Percentiles rank a stretch among this genome's conserved stretches.
Conservation (phyloP, 1,284 basidiomycete genomes). For the Trametes pubescens region DNA sequence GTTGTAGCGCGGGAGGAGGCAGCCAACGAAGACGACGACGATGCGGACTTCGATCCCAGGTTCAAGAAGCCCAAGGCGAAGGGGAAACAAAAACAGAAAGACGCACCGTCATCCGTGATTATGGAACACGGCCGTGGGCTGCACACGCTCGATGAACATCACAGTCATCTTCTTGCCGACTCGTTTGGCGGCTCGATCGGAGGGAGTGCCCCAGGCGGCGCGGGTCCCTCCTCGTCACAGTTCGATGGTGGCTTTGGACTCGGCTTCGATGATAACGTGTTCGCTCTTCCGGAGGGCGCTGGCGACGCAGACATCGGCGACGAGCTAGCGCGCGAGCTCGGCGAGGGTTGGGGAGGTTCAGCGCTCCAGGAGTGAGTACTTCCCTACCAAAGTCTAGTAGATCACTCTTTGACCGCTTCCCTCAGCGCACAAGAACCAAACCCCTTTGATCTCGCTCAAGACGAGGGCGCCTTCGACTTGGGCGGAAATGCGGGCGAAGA, state of each 20-base stretch:
- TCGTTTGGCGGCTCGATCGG: slow-evolving; percentile 71
- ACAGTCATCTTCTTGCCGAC: slow-evolving; percentile 68
- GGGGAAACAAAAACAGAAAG: slow-evolving; percentile 43
- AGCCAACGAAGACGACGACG: slow-evolving; percentile 50
- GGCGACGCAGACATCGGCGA: slow-evolving; percentile 69
- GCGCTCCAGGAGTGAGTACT: slow-evolving; percentile 14
- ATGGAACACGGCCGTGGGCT: slow-evolving; percentile 57
- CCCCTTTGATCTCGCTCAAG: slow-evolving; percentile 19
- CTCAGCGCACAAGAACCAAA: background rate
- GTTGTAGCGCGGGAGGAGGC: slow-evolving; percentile 24
- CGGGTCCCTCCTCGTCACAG: slow-evolving; percentile 65
- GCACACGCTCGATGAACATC: slow-evolving; percentile 74
- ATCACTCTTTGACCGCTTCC: background rate
- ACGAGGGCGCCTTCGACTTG: slow-evolving; percentile 4
- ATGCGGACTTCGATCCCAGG: slow-evolving; percentile 58
- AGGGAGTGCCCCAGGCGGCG: slow-evolving; percentile 41
- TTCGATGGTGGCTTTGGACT: slow-evolving; percentile 52
- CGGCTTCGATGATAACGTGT: slow-evolving; percentile 59
- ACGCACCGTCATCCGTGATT: slow-evolving; percentile 34
- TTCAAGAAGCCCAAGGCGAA: slow-evolving; percentile 44
- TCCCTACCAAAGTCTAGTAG: background rate
- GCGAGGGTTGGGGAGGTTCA: slow-evolving; percentile 66
- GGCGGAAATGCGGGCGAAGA: slow-evolving; percentile 28
- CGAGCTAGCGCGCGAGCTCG: slow-evolving; percentile 76
- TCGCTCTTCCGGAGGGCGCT: slow-evolving; percentile 59